These are phyloP conservation scores for Penicillium tannophilum DNA, from an alignment of 495 filamentous ascomycete species.

Conservation along the genomic window DNA sequence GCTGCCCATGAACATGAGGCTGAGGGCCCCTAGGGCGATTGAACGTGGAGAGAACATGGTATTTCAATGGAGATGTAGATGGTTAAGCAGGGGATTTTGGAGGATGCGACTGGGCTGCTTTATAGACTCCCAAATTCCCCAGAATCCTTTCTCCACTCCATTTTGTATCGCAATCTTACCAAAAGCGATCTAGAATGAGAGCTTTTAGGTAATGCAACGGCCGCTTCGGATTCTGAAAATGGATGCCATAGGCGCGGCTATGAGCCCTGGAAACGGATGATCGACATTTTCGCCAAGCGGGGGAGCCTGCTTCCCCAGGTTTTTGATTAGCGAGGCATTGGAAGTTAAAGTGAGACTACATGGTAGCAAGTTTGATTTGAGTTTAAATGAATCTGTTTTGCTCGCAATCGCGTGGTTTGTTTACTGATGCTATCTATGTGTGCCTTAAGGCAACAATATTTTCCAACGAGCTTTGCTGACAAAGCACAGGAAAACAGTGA, in stretches of 20 bases:
- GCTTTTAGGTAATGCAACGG: slow-evolving; percentile 17
- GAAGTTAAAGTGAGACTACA: too few species aligned
- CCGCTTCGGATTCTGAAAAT: slow-evolving; percentile 6
- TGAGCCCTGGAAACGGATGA: slow-evolving; percentile 13
- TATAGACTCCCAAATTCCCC: slow-evolving; percentile 13
- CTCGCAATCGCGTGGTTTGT: too few species aligned
- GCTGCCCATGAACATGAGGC: background rate
- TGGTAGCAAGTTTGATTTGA: too few species aligned
- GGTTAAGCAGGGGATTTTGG: background rate
- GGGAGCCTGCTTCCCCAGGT: background rate
- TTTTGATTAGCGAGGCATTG: too few species aligned
- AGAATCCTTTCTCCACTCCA: slow-evolving; percentile 11
- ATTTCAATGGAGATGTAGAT: background rate
- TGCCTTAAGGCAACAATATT: too few species aligned
- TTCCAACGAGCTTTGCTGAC: too few species aligned
- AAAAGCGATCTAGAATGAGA: slow-evolving; percentile 10
- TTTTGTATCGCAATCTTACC: slow-evolving; percentile 2
- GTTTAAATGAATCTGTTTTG: too few species aligned
- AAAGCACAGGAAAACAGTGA: too few species aligned
- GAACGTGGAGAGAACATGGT: slow-evolving; percentile 3
- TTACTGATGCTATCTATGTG: too few species aligned
- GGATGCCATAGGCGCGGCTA: slow-evolving; percentile 18
- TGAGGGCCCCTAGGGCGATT: background rate
- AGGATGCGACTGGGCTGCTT: background rate
- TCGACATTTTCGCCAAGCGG: slow-evolving; percentile 1